Percentiles rank a stretch among this genome's conserved stretches.
Conservation (phyloP, 2,329 filamentous ascomycete species). For the Domatiomyces catenatus region DNA sequence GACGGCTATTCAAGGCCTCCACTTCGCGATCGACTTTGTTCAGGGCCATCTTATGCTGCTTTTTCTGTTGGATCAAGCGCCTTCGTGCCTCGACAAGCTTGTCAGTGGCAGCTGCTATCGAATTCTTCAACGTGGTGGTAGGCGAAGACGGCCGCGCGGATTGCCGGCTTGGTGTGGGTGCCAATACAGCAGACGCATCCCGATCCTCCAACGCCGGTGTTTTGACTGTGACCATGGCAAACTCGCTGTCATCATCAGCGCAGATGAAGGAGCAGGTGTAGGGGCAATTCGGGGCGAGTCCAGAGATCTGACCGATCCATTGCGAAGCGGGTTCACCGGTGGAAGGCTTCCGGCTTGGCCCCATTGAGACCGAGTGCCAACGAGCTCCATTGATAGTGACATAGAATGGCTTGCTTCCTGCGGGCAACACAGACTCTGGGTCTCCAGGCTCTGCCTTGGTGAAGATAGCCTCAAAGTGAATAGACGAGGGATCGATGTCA, state of each 20-base stretch:
- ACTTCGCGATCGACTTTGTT: conserved; percentile 46
- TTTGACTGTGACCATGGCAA: conserved; percentile 47
- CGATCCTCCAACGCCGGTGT: conserved; percentile 43
- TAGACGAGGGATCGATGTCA: conserved; percentile 30
- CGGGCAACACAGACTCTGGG: conserved; percentile 19
- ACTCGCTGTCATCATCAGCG: conserved; percentile 39
- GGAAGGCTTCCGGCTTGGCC: conserved; percentile 29
- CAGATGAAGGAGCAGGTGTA: conserved; percentile 49
- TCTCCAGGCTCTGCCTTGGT: conserved; percentile 17
- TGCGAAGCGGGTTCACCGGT: conserved; percentile 30
- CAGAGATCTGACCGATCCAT: conserved; percentile 49
- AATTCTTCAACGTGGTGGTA: conserved; percentile 49
- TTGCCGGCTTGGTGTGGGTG: conserved; percentile 38
- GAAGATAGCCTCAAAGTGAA: conserved; percentile 30
- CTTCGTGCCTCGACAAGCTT: conserved; percentile 45
- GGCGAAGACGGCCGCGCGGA: conserved; percentile 48
- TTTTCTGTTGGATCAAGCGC: conserved; percentile 43
- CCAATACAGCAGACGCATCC: conserved; percentile 38
- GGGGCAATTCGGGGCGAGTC: conserved; percentile 47
- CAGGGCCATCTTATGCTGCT: conserved; percentile 44
- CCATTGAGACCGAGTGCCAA: conserved; percentile 47
- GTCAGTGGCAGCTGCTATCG: conserved; percentile 45
- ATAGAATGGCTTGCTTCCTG: conserved; percentile 40
- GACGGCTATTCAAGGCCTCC: conserved; percentile 41
- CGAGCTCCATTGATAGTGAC: conserved; percentile 50